Evolutionary conservation across 768 basidiomycete genomes (phyloP), one percentile per base, ranked within the genome.

Genomic region (Hysterangium stoloniferum): DNA sequence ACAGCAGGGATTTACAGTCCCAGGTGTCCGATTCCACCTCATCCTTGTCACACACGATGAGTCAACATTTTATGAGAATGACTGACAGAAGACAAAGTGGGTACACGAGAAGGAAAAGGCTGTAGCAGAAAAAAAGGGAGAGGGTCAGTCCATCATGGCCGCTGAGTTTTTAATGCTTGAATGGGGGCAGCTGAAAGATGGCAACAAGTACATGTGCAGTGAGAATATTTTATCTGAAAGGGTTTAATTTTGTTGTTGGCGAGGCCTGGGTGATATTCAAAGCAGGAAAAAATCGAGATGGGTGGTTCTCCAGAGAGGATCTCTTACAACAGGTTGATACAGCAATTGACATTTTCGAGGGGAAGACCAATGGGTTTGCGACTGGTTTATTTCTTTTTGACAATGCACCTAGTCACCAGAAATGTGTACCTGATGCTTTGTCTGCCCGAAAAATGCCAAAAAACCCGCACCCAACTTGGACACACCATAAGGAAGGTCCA

Each of bases 271-370:
- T 47, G 15, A 17, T 47, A n/a, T 47, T 47, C 29, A 13, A 25
- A 19, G 45, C 47, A 36, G 47, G 47, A 4, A 36, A 7, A 4
- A 35, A 36, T 20, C 20, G 47, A 28, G 47, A 48, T 22, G 47
- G 47, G 7, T 48, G 25, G 4, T 48, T 48, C 22, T 15, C 6
- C 47, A 27, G 29, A 29, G 40, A 52, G n/a, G 53, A 59, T 52
- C 35, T 60, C 4, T 41, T 57, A 6, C 12, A 44, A 40, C 53
- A 60, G 45, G 48, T 45, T n/a, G 53, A 57, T 7, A n/a, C 4
- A 12, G 4, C 31, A 4, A 7, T 22, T 3, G n/a, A 48, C 12
- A 31, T 36, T 7, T 9, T 37, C 12, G 32, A 11, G 15, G 9
- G 37, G 4, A 36, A 22, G 4, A 13, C 22, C 20, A 12, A 11